Evolutionary conservation across 345 rosid species (phyloP).

Genomic region (Clausena lansium): DNA sequence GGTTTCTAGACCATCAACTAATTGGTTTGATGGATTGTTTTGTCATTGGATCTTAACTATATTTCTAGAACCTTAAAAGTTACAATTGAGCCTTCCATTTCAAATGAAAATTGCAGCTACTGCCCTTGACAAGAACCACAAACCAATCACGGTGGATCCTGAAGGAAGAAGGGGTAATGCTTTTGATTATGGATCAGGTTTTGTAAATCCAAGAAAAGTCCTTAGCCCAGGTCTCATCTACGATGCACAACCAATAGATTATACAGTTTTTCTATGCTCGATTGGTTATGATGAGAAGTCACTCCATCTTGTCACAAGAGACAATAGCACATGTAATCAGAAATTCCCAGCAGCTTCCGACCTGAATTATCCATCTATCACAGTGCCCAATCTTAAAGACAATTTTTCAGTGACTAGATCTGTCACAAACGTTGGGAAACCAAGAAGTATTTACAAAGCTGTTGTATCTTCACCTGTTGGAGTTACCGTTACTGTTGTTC

Average conservation of each 20-base stretch:
- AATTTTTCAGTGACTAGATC: slow-evolving; percentile 40
- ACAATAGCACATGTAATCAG: slow-evolving; percentile 42
- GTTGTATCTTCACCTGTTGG: slow-evolving; percentile 39
- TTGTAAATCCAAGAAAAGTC: slow-evolving; percentile 40
- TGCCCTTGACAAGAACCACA: slow-evolving; percentile 31
- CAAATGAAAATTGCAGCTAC: slow-evolving; percentile 41
- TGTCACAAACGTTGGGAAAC: slow-evolving; percentile 46
- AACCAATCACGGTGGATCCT: slow-evolving; percentile 46
- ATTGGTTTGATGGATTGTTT: neutral
- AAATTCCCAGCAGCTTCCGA: slow-evolving; percentile 28
- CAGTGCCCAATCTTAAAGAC: slow-evolving; percentile 39
- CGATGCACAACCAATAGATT: slow-evolving; percentile 37
- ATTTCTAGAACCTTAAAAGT: neutral
- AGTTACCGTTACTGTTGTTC: slow-evolving; percentile 40
- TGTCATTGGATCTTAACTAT: neutral
- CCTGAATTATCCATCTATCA: slow-evolving; percentile 53
- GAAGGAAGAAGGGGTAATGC: slow-evolving; percentile 46
- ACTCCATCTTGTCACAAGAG: slow-evolving; percentile 43
- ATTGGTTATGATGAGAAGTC: slow-evolving; percentile 45
- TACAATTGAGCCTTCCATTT: slow-evolving; percentile 8
- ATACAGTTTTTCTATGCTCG: slow-evolving; percentile 48
- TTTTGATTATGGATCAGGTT: slow-evolving; percentile 58
- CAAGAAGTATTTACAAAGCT: slow-evolving; percentile 39
- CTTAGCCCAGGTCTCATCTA: slow-evolving; percentile 53
- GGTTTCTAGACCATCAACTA: neutral